These are phyloP conservation scores for Guyanaporus albipodus DNA, from an alignment of 768 basidiomycete genomes.

Conservation along the genomic window DNA sequence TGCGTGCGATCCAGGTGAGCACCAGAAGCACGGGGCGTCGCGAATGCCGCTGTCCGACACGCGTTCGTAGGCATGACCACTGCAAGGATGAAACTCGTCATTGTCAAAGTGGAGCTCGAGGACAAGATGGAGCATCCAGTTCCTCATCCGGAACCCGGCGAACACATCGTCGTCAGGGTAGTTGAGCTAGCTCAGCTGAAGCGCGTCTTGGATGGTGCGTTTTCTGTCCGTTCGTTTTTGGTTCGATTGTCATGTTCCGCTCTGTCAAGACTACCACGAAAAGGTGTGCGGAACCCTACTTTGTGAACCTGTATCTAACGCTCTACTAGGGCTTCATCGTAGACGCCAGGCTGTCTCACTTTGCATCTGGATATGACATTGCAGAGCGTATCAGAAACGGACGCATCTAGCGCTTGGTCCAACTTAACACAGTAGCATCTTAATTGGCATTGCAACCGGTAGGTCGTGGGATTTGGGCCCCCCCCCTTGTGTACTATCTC, in stretches of 20 bases:
- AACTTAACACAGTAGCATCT: no score
- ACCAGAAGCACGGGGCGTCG: no score
- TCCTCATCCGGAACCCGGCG: slow-evolving; percentile 80
- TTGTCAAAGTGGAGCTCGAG: slow-evolving; percentile 64
- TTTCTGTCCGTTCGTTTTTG: background rate
- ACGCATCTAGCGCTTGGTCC: slow-evolving; percentile 14
- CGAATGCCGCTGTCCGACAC: no score
- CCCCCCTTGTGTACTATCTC: no score
- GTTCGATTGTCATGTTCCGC: background rate
- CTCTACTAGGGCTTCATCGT: slow-evolving; percentile 52
- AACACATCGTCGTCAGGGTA: slow-evolving; percentile 72
- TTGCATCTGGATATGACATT: slow-evolving; percentile 67
- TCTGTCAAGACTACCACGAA: slow-evolving; percentile 50
- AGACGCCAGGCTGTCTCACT: slow-evolving; percentile 75
- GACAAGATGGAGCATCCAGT: slow-evolving; percentile 63
- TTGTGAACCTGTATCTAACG: background rate
- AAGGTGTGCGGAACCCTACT: slow-evolving; percentile 39
- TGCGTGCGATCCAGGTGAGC: slow-evolving; percentile 67
- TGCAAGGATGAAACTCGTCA: slow-evolving; percentile 87
- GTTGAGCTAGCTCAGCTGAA: slow-evolving; percentile 65
- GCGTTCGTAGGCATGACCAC: slow-evolving; percentile 80
- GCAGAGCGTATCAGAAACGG: slow-evolving; percentile 38
- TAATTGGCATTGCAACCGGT: no score
- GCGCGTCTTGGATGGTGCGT: slow-evolving; percentile 61
- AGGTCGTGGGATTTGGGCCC: no score